Evolutionary conservation across 1,284 basidiomycete genomes (phyloP).

Genomic region (Cutaneotrichosporon sp.): DNA sequence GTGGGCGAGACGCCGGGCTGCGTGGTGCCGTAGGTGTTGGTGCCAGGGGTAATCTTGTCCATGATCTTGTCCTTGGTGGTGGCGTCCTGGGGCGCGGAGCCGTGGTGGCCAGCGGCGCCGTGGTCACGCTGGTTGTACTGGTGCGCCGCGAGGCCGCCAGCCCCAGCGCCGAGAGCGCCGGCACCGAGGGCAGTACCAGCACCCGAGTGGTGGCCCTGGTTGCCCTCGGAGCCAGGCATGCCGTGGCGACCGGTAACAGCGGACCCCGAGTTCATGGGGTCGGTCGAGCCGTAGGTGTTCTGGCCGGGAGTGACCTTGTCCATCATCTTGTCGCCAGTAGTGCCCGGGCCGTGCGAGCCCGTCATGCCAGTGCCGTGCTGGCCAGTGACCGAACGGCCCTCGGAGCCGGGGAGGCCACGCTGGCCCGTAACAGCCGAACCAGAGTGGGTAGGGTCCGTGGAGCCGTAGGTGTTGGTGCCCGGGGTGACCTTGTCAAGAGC

Average conservation of each 20-base stretch:
- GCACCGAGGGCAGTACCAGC: background rate
- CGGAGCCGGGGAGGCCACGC: background rate
- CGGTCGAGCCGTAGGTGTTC: background rate
- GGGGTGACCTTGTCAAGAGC: background rate
- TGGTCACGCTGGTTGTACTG: conserved; percentile 1
- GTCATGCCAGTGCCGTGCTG: background rate
- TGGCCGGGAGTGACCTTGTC: conserved; percentile 5
- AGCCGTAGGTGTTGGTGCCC: background rate
- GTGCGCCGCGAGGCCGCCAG: background rate
- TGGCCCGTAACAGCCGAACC: background rate
- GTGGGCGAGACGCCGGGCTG: too few species aligned
- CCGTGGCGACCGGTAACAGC: background rate
- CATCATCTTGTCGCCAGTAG: background rate
- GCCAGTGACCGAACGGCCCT: too few species aligned
- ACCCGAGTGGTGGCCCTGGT: background rate
- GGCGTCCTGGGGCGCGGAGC: background rate
- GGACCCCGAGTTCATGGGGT: background rate
- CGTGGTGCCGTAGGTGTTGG: too few species aligned
- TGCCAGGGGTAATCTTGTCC: background rate
- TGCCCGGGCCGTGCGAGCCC: background rate
- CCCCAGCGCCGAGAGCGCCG: conserved; percentile 5
- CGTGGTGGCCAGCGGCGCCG: background rate
- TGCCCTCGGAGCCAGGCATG: too few species aligned
- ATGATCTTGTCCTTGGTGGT: background rate
- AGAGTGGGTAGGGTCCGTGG: background rate